These are phyloP conservation scores for Penicillium crystallinum DNA, from an alignment of 495 filamentous ascomycete genomes.

Conservation along the genomic window DNA sequence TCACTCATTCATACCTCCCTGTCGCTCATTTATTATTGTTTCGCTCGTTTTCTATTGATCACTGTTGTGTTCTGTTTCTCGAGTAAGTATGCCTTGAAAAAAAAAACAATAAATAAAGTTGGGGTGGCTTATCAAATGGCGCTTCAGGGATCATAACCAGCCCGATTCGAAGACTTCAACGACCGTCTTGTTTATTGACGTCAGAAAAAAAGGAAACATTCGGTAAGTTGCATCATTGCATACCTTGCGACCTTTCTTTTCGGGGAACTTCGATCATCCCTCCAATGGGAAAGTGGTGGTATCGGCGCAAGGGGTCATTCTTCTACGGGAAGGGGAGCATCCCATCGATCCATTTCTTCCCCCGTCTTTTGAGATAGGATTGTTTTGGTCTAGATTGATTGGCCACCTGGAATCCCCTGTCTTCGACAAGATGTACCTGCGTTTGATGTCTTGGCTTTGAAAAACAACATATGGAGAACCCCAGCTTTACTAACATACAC, in stretches of 20 bases:
- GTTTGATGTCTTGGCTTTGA: constrained; percentile 1
- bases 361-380: constrained; percentile 10
- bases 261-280: constrained; percentile 1
- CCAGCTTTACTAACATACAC: constrained; percentile 12
- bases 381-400: constrained; percentile 11
- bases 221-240: constrained; percentile 21
- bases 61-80: background rate
- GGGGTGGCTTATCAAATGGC: background rate
- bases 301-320: constrained; percentile 16
- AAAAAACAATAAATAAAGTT: background rate
- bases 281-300: constrained; percentile 5
- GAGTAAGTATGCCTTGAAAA: background rate
- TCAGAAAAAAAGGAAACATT: too few relatives aligned
- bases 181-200: constrained; percentile 20
- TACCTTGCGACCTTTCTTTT: constrained; percentile 5
- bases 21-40: constrained; percentile 5
- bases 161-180: background rate
- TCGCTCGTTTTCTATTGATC: background rate
- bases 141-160: background rate
- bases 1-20: constrained; percentile 7
- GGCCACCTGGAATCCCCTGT: constrained; percentile 9
- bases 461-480: constrained; percentile 1
- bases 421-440: constrained; percentile 4
- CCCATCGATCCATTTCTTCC: constrained; percentile 7
- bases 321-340: constrained; percentile 9